Conservation (phyloP, 2,329 filamentous ascomycete genomes). For the Tolypocladium pustulatum region DNA sequence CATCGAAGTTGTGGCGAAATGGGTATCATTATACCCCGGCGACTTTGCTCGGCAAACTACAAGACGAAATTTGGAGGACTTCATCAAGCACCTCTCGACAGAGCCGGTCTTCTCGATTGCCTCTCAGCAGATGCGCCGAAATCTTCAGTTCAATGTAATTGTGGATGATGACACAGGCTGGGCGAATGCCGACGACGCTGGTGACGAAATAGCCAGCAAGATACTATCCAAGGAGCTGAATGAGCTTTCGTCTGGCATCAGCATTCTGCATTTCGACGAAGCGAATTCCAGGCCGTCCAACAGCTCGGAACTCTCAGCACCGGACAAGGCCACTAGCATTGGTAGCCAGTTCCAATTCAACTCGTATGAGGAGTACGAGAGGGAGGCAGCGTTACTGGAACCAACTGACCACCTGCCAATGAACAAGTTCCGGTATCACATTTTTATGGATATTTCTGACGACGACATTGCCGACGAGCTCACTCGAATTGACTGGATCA, state of each 20-base stretch:
- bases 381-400: constrained; percentile 61
- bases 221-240: constrained; percentile 28
- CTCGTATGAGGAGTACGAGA: constrained; percentile 69
- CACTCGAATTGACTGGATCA: constrained; percentile 94
- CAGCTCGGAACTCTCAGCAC: constrained; percentile 31
- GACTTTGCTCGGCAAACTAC: constrained; percentile 80
- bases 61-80: constrained; percentile 59
- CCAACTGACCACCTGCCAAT: constrained; percentile 60
- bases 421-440: constrained; percentile 79
- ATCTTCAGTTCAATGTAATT: constrained; percentile 58
- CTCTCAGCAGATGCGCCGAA: constrained; percentile 73
- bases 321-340: constrained; percentile 26
- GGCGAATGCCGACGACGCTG: constrained; percentile 65
- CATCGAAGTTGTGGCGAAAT: constrained; percentile 74
- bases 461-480: constrained; percentile 84
- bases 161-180: constrained; percentile 91
- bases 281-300: constrained; percentile 32
- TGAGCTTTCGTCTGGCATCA: constrained; percentile 30
- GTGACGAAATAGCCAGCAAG: constrained; percentile 22
- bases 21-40: constrained; percentile 82
- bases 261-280: constrained; percentile 36
- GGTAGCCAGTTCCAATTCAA: constrained; percentile 46
- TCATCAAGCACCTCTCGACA: constrained; percentile 63
- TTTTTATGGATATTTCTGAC: constrained; percentile 77
- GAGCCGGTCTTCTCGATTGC: constrained; percentile 77